These are phyloP conservation scores for Thielaviopsis punctulata DNA, from an alignment of 2,329 filamentous ascomycete species.

Conservation along the genomic window DNA sequence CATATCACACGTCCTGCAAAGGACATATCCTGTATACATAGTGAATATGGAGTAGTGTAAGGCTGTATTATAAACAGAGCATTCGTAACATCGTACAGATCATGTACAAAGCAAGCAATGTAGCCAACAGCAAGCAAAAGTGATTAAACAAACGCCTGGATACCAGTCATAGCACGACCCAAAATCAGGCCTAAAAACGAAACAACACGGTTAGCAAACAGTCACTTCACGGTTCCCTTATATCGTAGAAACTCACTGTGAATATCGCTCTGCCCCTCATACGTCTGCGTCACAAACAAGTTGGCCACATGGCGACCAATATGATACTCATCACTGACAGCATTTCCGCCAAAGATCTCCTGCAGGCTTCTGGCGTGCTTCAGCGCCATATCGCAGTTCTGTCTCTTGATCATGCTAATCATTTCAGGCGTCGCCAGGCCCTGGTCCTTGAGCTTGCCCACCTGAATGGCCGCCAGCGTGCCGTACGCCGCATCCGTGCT, in stretches of 20 bases:
- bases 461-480: slow-evolving; percentile 76
- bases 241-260: slow-evolving; percentile 49
- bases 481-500: slow-evolving; percentile 81
- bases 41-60: too few relatives aligned
- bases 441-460: slow-evolving; percentile 81
- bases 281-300: slow-evolving; percentile 92
- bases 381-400: slow-evolving; percentile 88
- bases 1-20: too few relatives aligned
- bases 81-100: too few relatives aligned
- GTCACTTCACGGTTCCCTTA: neutral
- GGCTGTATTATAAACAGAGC: too few relatives aligned
- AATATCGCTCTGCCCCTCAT: slow-evolving; percentile 96
- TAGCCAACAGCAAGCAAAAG: neutral
- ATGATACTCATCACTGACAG: slow-evolving; percentile 91
- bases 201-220: neutral
- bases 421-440: slow-evolving; percentile 83
- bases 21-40: too few relatives aligned
- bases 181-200: slow-evolving; percentile 43
- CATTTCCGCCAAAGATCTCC: slow-evolving; percentile 94
- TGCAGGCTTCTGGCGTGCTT: slow-evolving; percentile 65
- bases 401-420: slow-evolving; percentile 91
- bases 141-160: slow-evolving; percentile 59
- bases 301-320: slow-evolving; percentile 94
- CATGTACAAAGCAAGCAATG: too few relatives aligned
- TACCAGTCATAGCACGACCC: slow-evolving; percentile 51